phyloP scores from a whole-genome alignment of 495 filamentous ascomycete species.

The Annulohypoxylon maeteangense region DNA sequence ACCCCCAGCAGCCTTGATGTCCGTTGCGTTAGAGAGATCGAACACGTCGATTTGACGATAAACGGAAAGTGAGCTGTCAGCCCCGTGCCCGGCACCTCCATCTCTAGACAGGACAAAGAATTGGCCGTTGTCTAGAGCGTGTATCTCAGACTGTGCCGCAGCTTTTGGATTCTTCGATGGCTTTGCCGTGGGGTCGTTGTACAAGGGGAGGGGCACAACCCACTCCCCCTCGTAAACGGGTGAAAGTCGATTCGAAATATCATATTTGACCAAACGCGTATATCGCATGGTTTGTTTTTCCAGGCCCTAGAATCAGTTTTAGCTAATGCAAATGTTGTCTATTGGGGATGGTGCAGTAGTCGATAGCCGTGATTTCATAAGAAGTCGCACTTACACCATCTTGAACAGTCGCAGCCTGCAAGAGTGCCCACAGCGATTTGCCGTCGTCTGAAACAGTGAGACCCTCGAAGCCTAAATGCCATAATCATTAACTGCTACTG shows the following conservation, averaged over 20 bases:
- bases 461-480: slow-evolving; percentile 67
- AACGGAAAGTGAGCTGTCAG: slow-evolving; percentile 60
- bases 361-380: neutral
- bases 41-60: slow-evolving; percentile 83
- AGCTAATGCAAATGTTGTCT: neutral
- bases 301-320: slow-evolving; percentile 36
- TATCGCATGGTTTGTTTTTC: slow-evolving; percentile 64
- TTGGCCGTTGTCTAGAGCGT: slow-evolving; percentile 69
- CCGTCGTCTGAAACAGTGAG: slow-evolving; percentile 72
- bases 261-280: slow-evolving; percentile 72
- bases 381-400: slow-evolving; percentile 64
- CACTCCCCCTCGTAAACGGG: slow-evolving; percentile 68
- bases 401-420: slow-evolving; percentile 74
- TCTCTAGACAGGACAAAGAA: slow-evolving; percentile 79
- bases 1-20: slow-evolving; percentile 65
- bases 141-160: slow-evolving; percentile 79
- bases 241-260: slow-evolving; percentile 54
- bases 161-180: slow-evolving; percentile 53
- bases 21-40: slow-evolving; percentile 71
- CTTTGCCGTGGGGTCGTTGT: slow-evolving; percentile 52
- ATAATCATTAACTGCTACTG: neutral
- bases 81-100: slow-evolving; percentile 68
- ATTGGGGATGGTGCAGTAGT: neutral
- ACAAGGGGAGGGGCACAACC: slow-evolving; percentile 73
- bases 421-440: slow-evolving; percentile 71